Percentiles rank a stretch among this genome's conserved stretches.
Evolutionary conservation across 2,329 filamentous ascomycete species (phyloP).

Genomic region (Exophiala sideris): DNA sequence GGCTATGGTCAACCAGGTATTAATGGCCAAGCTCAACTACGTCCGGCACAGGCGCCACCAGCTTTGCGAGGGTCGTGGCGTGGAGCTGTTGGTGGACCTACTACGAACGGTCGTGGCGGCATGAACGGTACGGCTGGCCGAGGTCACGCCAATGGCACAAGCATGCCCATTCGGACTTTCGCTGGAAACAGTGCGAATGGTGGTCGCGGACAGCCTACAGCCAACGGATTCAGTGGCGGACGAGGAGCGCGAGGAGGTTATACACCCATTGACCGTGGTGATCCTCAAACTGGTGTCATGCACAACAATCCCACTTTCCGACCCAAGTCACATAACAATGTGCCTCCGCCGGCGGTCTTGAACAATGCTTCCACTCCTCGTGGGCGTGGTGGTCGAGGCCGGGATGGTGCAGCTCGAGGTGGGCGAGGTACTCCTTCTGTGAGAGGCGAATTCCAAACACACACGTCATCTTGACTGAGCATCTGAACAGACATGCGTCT

Average conservation of each 20-base stretch:
- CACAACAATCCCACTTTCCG: constrained; percentile 56
- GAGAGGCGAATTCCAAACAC: constrained; percentile 25
- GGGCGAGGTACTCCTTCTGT: constrained; percentile 33
- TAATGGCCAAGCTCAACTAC: constrained; percentile 59
- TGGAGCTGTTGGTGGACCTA: constrained; percentile 52
- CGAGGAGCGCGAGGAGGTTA: constrained; percentile 37
- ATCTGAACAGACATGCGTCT: too few relatives aligned
- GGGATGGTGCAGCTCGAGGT: constrained; percentile 32
- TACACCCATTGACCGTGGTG: constrained; percentile 44
- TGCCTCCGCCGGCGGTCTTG: constrained; percentile 46
- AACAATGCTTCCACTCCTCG: constrained; percentile 30
- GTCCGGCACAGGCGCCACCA: constrained; percentile 53
- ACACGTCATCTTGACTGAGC: neutral
- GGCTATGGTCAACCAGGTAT: constrained; percentile 58
- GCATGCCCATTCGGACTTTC: constrained; percentile 23
- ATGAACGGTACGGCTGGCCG: constrained; percentile 22
- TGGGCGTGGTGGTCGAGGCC: constrained; percentile 37
- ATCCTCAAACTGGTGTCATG: constrained; percentile 53
- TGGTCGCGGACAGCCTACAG: constrained; percentile 3
- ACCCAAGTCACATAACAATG: constrained; percentile 51
- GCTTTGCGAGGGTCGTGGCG: constrained; percentile 59
- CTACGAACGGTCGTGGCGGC: constrained; percentile 32
- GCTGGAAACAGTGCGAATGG: constrained; percentile 16
- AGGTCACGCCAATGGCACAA: constrained; percentile 11
- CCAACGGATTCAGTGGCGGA: constrained; percentile 9